phyloP scores from a whole-genome alignment of 441 rosid genomes.

The Euphorbia celastroides region DNA sequence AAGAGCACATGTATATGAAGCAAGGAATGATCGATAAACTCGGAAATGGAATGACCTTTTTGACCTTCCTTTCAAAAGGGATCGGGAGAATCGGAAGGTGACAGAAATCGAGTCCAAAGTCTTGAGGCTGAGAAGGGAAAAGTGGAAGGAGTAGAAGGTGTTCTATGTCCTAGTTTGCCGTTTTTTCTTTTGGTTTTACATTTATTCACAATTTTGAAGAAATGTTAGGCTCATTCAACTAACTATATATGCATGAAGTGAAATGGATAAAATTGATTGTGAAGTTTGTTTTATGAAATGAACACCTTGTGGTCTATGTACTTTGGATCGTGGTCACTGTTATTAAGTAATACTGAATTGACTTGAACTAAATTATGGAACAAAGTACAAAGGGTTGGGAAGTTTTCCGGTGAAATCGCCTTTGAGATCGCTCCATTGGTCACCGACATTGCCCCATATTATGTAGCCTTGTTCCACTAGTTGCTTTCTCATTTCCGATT shows the following conservation, averaged over 20 bases:
- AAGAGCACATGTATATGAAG: constrained; percentile 73
- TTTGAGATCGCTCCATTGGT: constrained; percentile 91
- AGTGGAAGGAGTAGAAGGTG: constrained; percentile 43
- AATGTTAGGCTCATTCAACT: not conserved
- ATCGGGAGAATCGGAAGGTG: constrained; percentile 60
- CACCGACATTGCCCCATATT: constrained; percentile 92
- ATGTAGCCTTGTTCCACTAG: constrained; percentile 63
- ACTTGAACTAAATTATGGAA: too few relatives aligned
- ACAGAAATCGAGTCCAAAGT: constrained; percentile 44
- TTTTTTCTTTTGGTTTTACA: too few relatives aligned
- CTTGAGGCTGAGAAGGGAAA: constrained; percentile 50
- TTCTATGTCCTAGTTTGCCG: constrained; percentile 36
- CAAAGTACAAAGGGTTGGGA: constrained; percentile 92
- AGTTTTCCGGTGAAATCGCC: constrained; percentile 71
- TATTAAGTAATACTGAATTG: too few relatives aligned
- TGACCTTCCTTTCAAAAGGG: constrained; percentile 72
- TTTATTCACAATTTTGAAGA: constrained; percentile 14
- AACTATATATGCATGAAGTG: not conserved
- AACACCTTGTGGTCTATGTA: too few relatives aligned
- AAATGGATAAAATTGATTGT: not conserved
- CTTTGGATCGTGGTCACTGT: too few relatives aligned
- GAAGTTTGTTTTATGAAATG: not conserved
- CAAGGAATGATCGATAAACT: constrained; percentile 69
- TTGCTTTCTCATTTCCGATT: constrained; percentile 55
- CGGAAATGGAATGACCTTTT: constrained; percentile 59